Evolutionary conservation across 768 basidiomycete species (phyloP), one percentile per base, ranked within the genome.

Genomic region (Boletus pseudo-olivaceus): DNA sequence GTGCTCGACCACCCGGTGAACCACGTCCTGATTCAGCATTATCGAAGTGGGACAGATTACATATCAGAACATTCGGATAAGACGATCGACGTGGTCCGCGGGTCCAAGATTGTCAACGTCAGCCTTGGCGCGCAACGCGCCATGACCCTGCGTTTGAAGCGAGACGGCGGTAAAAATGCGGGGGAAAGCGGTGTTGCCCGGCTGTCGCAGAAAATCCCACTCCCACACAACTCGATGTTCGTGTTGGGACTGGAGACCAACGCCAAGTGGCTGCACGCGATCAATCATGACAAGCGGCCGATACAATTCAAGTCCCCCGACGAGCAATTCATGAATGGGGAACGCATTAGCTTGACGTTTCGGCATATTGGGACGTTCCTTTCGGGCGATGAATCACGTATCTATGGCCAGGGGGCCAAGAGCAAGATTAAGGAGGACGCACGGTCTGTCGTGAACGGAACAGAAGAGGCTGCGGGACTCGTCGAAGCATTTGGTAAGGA

Each of bases 11-110:
- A 89, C 53, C 85, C 84, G 1, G 82, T 92, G 6, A 93, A 93
- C 63, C 90, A 93, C 61, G 90, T 88, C 45, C 79, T 93, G 30
- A 89, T 92, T 47, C 90, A 92, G 63, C 78, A 82, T 65, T 92
- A 92, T 65, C 87, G 90, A 53, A 78, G 77, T 12, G 90, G 90
- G 6, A 81, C 80, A 29, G 90, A 92, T 69, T 88, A 85, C 69
- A 92, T 92, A 57, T 90, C 89, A 0, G 89, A 91, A 61, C 90
- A 93, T 67, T 88, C 87, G 0, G 90, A 93, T 69, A 93, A 93
- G 72, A 93, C 90, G 6, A 80, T 92, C 60, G 90, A 93, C 66
- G 80, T 93, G 58, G 82, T 85, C 5, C 81, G 77, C 14, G 85
- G 82, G 32, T 87, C 88, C 7, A 82, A 76, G 50, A 86, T 92